Evolutionary conservation across 345 rosid species (phyloP), one percentile per base, ranked within the genome.

Genomic region (Lumnitzera racemosa): DNA sequence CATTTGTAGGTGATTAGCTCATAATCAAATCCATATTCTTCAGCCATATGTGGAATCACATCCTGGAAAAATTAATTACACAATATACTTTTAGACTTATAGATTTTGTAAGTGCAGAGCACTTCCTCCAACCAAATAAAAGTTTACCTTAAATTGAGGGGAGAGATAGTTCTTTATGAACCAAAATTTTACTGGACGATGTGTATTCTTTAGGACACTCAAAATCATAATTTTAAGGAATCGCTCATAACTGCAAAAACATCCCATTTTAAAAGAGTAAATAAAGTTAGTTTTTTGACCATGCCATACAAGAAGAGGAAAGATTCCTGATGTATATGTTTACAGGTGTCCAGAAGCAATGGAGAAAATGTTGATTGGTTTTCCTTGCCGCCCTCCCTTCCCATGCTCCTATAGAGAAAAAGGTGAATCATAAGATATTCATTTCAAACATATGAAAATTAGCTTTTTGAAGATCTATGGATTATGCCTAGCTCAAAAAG

Each of bases 281-380:
- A 53, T n/a, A 24, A 46, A 8, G n/a, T 15, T 55, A 12, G 43
- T 2, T 7, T 46, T 27, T 51, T 55, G 16, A 17, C 55, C 15
- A 50, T 66, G 46, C 24, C 24, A 12, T 50, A 51, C 27, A 20
- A 20, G 46, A 25, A 55, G 24, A 64, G 55, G 25, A 57, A 56
- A 61, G 67, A 25, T 6, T 7, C 43, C 5, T 36, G 43, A 9
- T 9, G 52, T 2, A 27, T 59, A 61, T 13, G 69, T 96, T 94
- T 84, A 94, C 99, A 94, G 78, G 78, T 94, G 99, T 57, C 99
- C 99, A 49, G 99, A 94, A 70, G 99, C 99, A 57, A 94, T 73
- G 57, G 99, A 94, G 63, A 90, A 94, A 36, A 94, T 88, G 70
- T 94, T 90, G 61, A 90, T 81, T 9, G 84, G 79, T 76, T 80